A percentile compares a stretch with the other conserved stretches of the same genome.
Evolutionary conservation across 2,329 filamentous ascomycete genomes (phyloP).

Genomic region (Cladosporium halotolerans): DNA sequence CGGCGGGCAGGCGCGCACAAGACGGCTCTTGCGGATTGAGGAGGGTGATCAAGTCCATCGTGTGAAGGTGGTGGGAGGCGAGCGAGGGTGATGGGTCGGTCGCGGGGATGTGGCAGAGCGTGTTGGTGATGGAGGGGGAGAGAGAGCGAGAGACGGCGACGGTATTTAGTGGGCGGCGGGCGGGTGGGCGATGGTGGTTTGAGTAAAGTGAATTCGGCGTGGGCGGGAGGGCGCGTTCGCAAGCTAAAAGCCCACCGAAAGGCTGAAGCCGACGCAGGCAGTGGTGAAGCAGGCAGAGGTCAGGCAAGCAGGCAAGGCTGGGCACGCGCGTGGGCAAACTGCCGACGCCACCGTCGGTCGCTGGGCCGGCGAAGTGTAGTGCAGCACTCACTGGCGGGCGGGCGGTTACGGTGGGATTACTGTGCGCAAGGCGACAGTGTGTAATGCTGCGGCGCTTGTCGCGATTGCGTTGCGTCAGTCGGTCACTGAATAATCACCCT

Average conservation of each 20-base stretch:
- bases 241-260: conserved; percentile 7
- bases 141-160: neutral
- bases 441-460: no score
- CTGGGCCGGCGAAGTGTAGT: neutral
- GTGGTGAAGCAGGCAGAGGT: neutral
- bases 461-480: no score
- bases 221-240: neutral
- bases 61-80: neutral
- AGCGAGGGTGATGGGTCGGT: neutral
- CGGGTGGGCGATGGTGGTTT: neutral
- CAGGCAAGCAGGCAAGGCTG: no score
- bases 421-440: no score
- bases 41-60: conserved; percentile 7
- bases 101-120: neutral
- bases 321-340: neutral
- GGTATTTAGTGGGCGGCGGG: no score
- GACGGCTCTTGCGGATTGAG: conserved; percentile 5
- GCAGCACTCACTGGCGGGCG: no score
- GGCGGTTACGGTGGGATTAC: no score
- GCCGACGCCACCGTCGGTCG: neutral
- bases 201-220: conserved; percentile 5
- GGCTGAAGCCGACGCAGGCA: neutral
- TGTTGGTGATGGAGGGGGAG: neutral
- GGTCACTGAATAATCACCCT: no score
- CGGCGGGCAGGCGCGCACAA: conserved; percentile 7